These are phyloP conservation scores for Vicia sativa DNA, from an alignment of 306 rosid genomes.

Conservation along the genomic window DNA sequence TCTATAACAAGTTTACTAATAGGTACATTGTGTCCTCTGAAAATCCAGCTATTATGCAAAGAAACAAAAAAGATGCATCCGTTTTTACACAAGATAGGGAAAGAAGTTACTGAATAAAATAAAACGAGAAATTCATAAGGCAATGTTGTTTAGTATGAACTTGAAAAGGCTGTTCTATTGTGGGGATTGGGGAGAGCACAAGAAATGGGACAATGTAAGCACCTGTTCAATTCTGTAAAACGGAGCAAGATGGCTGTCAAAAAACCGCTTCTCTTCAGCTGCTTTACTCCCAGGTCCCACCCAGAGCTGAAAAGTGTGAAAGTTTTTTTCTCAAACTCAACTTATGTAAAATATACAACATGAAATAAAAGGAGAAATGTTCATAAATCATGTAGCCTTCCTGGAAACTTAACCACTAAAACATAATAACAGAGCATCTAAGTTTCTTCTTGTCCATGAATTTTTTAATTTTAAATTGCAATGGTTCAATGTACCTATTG, in stretches of 20 bases:
- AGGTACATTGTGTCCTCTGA: conserved; percentile 23
- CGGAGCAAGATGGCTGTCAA: conserved; percentile 89
- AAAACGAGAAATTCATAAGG: conserved; percentile 20
- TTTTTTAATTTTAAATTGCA: conserved; percentile 27
- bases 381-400: conserved; percentile 28
- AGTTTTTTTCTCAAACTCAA: conserved; percentile 33
- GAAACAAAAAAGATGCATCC: conserved; percentile 16
- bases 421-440: conserved; percentile 24
- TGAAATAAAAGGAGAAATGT: conserved; percentile 2
- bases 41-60: conserved; percentile 22
- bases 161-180: conserved; percentile 18
- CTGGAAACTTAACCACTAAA: conserved; percentile 24
- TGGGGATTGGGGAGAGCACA: not conserved
- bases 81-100: conserved; percentile 12
- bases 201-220: conserved; percentile 20
- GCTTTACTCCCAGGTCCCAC: conserved; percentile 99
- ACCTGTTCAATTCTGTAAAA: conserved; percentile 99
- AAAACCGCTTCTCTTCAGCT: conserved; percentile 85
- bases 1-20: conserved; percentile 6
- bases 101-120: conserved; percentile 33
- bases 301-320: conserved; percentile 78
- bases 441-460: conserved; percentile 21
- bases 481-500: conserved; percentile 18
- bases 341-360: conserved; percentile 16
- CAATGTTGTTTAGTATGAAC: conserved; percentile 18